Base-by-base conservation (phyloP, 2,329 filamentous ascomycete species). In the Fusarium chuoi region DNA sequence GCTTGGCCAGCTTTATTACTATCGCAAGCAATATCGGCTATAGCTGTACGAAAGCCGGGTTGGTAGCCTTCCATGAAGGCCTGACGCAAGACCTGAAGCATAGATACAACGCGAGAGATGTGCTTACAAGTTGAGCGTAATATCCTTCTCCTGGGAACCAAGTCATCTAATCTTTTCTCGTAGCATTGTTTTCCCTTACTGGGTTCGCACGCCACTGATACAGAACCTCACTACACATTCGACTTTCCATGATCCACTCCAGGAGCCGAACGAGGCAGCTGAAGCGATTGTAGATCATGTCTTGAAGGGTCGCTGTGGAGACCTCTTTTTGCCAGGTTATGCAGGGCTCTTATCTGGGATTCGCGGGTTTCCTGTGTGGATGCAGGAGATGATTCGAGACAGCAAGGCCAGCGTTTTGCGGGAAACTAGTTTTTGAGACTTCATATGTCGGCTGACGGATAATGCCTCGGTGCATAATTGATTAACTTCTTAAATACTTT, bases 391-490 rank as follows among this genome's bases (percentile, higher is more conserved):
- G 15, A 49, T 49, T 18, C 28, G 46, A n/a, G 22, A 49, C 11
- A 18, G 22, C 7, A 49, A 49, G 46, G 46, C 46, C 22, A 17
- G 28, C 5, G 46, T 49, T 13, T 11, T 49, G 18, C 28, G 28
- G 22, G 46, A 49, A 33, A 49, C 28, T 33, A 18, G 5, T 3
- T 49, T 49, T 33, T 49, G 22, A 49, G 11, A 49, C 11, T 33
- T 18, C 5, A 33, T 33, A 33, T 33, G 15, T 11, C 7, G 6
- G 15, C 17, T 33, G 15, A 14, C 3, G 22, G 12, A 33, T 49
- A 5, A 24, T 13, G 10, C 7, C 7, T 33, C 15, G 3, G 15
- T n/a, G 3, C 15, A 14, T 18, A 6, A n/a, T 10, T 11, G 1
- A 13, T 24, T 3, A 7, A 11, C 11, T 9, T 49, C 46, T 33